Base-by-base conservation (phyloP, 192 early-diverging fungal genomes). In the Radiomyces spectabilis region DNA sequence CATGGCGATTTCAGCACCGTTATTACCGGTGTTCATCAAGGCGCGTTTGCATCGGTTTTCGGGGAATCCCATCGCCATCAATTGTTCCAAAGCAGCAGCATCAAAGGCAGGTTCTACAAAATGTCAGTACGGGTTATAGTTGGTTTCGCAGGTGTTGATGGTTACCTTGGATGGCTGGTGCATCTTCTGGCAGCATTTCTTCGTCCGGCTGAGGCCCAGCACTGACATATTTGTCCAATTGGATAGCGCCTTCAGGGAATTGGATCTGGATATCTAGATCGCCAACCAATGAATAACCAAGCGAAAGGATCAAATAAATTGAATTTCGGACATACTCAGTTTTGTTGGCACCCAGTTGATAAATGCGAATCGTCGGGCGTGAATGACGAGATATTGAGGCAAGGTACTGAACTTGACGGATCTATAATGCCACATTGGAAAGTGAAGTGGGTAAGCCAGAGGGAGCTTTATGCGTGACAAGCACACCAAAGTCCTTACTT, bases 41-140 rank as follows among this genome's bases (percentile, higher is more conserved):
- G 94, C 96, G 58, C 88, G 90, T 44, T 82, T 80, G 54, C 88
- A 89, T 41, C 92, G 76, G 41, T 82, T 74, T 58, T 89, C 82
- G 13, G 92, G 82, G 70, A 99, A 96, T 1, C 96, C 96, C 94
- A 99, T 97, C 25, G 74, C 68, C 65, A 88, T 67, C 24, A 99
- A 76, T 65, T 94, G 86, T n/a, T 77, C 75, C 38, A 99, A 55
- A 13, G 75, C 85, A 0, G 22, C 60, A 46, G 77, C 72, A 66
- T 99, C 82, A 29, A 93, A 73, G 1, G 51, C 37, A 3, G 80
- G 82, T 41, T 51, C 74, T 8, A 57, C 6, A 15, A 43, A 33
- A 42, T 34, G 22, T 3, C 30, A 13, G 21, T 29, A 2, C 27
- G 41, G 29, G 18, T 30, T 31, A 9, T 41, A 5, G 9, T 41